Conservation (phyloP, 2,329 filamentous ascomycete genomes). For the Ophiocordyceps australis region DNA sequence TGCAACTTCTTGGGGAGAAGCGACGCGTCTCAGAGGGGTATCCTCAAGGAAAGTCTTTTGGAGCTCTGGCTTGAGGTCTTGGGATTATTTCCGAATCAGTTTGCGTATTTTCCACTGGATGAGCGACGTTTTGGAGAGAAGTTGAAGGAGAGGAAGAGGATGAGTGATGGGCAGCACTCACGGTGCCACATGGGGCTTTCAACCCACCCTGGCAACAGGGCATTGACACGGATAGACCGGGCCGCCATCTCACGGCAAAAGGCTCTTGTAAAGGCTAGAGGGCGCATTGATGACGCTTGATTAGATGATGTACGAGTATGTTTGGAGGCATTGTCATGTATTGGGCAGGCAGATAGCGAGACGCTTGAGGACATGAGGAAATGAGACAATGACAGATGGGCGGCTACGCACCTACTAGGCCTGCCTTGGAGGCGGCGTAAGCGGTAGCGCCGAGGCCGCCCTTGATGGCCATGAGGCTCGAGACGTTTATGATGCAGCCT, state of each 20-base stretch:
- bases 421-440: constrained; percentile 69
- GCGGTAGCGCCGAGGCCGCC: constrained; percentile 52
- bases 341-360: no score
- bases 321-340: constrained; percentile 1
- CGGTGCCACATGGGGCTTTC: constrained; percentile 62
- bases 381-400: constrained; percentile 1
- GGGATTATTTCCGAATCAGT: no score
- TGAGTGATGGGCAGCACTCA: constrained; percentile 19
- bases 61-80: constrained; percentile 19
- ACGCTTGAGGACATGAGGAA: constrained; percentile 3
- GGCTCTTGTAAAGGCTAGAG: constrained; percentile 46
- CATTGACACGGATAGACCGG: constrained; percentile 55
- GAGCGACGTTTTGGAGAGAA: no score
- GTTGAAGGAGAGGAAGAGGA: background rate
- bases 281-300: no score
- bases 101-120: no score
- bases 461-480: constrained; percentile 54
- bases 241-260: constrained; percentile 43
- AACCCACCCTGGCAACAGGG: constrained; percentile 69
- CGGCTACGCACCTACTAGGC: constrained; percentile 42
- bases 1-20: constrained; percentile 54
- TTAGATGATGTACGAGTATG: no score
- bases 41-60: constrained; percentile 19
- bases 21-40: constrained; percentile 52
- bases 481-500: constrained; percentile 67